Evolutionary conservation across 768 basidiomycete species (phyloP).

Genomic region (Rhodotorula paludigena): DNA sequence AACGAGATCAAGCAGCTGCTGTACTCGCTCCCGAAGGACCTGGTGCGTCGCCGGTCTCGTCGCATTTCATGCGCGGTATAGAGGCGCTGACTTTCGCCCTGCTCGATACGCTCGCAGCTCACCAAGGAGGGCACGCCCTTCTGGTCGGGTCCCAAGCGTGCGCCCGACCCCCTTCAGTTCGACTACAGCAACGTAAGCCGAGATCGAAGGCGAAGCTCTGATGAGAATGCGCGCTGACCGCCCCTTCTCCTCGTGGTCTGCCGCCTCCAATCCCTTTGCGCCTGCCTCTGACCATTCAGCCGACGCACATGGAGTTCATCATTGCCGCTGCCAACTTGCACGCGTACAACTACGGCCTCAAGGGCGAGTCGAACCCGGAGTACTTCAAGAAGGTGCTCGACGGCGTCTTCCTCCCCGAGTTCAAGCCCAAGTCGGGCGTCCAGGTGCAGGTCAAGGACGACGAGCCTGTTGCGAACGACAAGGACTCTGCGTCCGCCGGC

Average conservation of each 20-base stretch:
- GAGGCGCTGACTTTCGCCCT: neutral
- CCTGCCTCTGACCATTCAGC: slow-evolving; percentile 50
- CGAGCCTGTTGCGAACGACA: slow-evolving; percentile 61
- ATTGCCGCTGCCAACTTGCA: slow-evolving; percentile 92
- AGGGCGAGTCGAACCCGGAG: slow-evolving; percentile 73
- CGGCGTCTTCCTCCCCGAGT: slow-evolving; percentile 78
- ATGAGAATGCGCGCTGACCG: no score
- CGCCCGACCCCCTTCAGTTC: slow-evolving; percentile 83
- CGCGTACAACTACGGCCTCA: slow-evolving; percentile 95
- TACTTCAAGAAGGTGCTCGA: slow-evolving; percentile 80
- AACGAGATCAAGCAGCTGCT: slow-evolving; percentile 88
- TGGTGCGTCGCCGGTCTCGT: slow-evolving; percentile 50
- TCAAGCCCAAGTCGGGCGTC: slow-evolving; percentile 84
- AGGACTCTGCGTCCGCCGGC: slow-evolving; percentile 28
- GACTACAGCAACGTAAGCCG: slow-evolving; percentile 79
- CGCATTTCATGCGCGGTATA: no score
- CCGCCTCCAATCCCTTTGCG: neutral
- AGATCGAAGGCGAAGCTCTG: no score
- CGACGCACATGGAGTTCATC: slow-evolving; percentile 78
- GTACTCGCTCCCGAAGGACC: slow-evolving; percentile 91
- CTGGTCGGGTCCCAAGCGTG: slow-evolving; percentile 98
- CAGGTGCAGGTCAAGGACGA: slow-evolving; percentile 93
- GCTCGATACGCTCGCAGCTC: slow-evolving; percentile 45
- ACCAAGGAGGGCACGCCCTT: slow-evolving; percentile 92
- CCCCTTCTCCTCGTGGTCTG: no score